A percentile compares a stretch with the other conserved stretches of the same genome.
These are phyloP conservation scores for Cardiospermum halicacabum DNA, from an alignment of 345 rosid genomes.

Conservation along the genomic window DNA sequence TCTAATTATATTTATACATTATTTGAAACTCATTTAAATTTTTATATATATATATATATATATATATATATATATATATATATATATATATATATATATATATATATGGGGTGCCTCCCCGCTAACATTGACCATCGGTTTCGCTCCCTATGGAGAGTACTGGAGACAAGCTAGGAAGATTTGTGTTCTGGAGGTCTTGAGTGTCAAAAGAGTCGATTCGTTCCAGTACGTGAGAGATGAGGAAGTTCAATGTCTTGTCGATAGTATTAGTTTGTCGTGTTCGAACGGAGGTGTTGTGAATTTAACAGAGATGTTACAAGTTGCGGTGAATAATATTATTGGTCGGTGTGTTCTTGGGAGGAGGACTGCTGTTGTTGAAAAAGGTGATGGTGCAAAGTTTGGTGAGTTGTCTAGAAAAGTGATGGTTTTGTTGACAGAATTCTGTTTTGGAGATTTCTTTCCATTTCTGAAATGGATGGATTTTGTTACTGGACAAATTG, in stretches of 20 bases:
- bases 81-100: too few species aligned
- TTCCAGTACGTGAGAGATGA: conserved; percentile 25
- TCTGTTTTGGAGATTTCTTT: conserved; percentile 17
- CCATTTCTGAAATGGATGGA: conserved; percentile 21
- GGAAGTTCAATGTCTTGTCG: conserved; percentile 18
- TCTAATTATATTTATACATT: too few species aligned
- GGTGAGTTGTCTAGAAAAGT: conserved; percentile 7
- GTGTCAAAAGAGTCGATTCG: conserved; percentile 10
- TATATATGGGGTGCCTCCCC: too few species aligned
- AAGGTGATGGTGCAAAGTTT: conserved; percentile 7
- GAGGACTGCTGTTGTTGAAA: conserved; percentile 15
- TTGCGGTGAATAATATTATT: conserved; percentile 9
- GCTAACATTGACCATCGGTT: too few species aligned
- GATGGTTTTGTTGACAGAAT: not conserved
- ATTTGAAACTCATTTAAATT: too few species aligned
- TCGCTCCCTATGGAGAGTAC: not conserved
- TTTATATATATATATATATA: too few species aligned
- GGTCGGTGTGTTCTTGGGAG: conserved; percentile 20
- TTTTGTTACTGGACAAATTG: conserved; percentile 14
- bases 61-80: too few species aligned
- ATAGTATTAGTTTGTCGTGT: not conserved
- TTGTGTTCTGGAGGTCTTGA: not conserved
- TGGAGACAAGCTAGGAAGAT: not conserved
- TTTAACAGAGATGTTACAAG: conserved; percentile 13
- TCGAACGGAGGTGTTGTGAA: not conserved